Base-by-base conservation (phyloP, 495 filamentous ascomycete genomes). In the Apodospora peruviana region DNA sequence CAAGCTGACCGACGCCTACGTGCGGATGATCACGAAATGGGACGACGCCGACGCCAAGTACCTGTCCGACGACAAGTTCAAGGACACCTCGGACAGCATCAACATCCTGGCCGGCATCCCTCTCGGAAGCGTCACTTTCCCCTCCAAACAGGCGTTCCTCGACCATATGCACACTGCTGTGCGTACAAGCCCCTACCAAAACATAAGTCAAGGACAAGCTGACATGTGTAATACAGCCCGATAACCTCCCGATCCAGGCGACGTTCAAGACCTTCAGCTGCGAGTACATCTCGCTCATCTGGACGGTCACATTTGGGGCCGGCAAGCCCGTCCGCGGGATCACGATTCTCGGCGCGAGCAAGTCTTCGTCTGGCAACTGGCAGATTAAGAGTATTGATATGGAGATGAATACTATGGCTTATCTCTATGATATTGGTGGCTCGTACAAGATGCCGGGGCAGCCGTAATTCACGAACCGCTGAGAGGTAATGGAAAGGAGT, bases 381-480 rank as follows among this genome's bases (percentile, higher is more conserved):
- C 53, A 58, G 51, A 56, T 67, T 48, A 50, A 42, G 40, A 49
- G 32, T 44, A 24, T 67, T 2, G 62, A 65, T 21, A 55, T 65
- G 14, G 64, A 67, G 60, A 63, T 63, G 51, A 64, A 65, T 53
- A 53, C 16, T 41, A 18, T 62, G 9, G 55, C 52, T 23, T 67
- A 56, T 21, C 10, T 56, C 7, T 5, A 39, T n/a, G 45, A 65
- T 45, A 52, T 65, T 8, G 59, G 59, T 20, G 64, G 64, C 24
- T 14, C 21, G 19, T 56, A 35, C 17, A 35, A 27, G 24, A 23
- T 50, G 32, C 58, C 58, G 11, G 47, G 29, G 0, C 47, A 44
- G 57, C n/a, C n/a, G n/a, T n/a, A n/a, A n/a, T n/a, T n/a, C n/a
- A n/a, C n/a, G n/a, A n/a, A n/a, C n/a, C n/a, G n/a, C n/a, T n/a